Percentiles rank a stretch among this genome's conserved stretches.
Conservation (phyloP, 805 yeast species). For the Wickerhamomyces sydowiorum region DNA sequence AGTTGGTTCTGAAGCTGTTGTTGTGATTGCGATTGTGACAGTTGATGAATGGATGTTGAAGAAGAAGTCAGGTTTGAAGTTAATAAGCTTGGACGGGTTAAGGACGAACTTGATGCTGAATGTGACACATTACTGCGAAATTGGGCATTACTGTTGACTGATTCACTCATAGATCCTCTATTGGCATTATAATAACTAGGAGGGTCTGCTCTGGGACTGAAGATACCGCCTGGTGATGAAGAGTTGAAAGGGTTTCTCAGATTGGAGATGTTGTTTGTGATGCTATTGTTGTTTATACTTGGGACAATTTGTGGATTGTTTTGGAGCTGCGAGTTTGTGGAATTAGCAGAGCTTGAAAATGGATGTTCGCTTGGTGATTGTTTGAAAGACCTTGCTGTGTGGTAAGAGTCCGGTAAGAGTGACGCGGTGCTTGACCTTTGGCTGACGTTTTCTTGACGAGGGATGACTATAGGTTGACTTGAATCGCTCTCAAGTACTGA, state of each 20-base stretch:
- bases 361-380: conserved; percentile 15
- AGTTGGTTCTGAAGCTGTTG: neutral
- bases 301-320: conserved; percentile 10
- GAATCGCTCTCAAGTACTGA: conserved; percentile 14
- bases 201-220: conserved; percentile 23
- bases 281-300: conserved; percentile 11
- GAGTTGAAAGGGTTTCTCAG: conserved; percentile 15
- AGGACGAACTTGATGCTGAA: conserved; percentile 7
- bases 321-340: conserved; percentile 15
- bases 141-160: conserved; percentile 2
- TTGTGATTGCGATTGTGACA: conserved; percentile 1
- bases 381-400: conserved; percentile 21
- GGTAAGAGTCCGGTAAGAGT: conserved; percentile 20
- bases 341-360: conserved; percentile 21
- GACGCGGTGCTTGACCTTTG: neutral
- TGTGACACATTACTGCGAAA: conserved; percentile 6
- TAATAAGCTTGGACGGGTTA: conserved; percentile 22
- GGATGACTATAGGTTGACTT: conserved; percentile 25
- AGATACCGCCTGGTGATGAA: conserved; percentile 17
- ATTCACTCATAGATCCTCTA: conserved; percentile 13
- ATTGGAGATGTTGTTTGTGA: conserved; percentile 11
- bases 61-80: conserved; percentile 27
- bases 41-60: conserved; percentile 6
- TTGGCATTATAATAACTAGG: conserved; percentile 10
- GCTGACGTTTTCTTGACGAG: conserved; percentile 17